Conservation (phyloP, 1,284 basidiomycete species). For the Earliella scabrosa region DNA sequence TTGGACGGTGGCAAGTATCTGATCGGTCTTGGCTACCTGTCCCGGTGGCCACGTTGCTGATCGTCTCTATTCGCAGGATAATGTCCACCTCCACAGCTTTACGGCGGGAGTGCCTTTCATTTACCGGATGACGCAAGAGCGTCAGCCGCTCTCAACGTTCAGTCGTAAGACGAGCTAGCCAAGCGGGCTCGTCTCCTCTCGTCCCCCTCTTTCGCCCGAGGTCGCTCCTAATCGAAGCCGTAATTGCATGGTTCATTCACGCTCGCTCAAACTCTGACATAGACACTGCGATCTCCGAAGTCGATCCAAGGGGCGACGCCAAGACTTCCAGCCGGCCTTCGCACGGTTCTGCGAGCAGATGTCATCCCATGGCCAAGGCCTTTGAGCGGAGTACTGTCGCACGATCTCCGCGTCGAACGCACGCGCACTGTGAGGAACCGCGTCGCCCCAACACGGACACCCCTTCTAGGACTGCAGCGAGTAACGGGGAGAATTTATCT, state of each 20-base stretch:
- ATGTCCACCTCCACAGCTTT: too few relatives aligned
- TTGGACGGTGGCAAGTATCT: too few relatives aligned
- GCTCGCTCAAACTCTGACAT: not conserved
- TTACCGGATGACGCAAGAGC: not conserved
- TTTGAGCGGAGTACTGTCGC: not conserved
- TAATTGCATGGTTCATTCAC: too few relatives aligned
- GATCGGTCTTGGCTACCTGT: too few relatives aligned
- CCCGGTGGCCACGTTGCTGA: not conserved
- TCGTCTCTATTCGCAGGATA: not conserved
- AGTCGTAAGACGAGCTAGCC: not conserved
- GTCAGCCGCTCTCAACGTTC: not conserved
- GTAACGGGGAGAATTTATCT: too few relatives aligned
- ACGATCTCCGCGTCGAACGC: not conserved
- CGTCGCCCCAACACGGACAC: not conserved
- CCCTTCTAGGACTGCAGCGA: too few relatives aligned
- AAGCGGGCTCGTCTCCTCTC: not conserved
- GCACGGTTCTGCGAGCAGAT: not conserved
- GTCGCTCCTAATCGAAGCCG: too few relatives aligned
- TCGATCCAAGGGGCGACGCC: slow-evolving; percentile 1
- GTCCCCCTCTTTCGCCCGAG: not conserved
- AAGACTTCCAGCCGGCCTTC: slow-evolving; percentile 1
- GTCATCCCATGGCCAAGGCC: not conserved
- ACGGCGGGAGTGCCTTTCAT: not conserved
- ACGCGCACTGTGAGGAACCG: not conserved
- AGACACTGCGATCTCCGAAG: not conserved